Conservation (phyloP, 441 rosid genomes). For the Francoa sonchifolia region DNA sequence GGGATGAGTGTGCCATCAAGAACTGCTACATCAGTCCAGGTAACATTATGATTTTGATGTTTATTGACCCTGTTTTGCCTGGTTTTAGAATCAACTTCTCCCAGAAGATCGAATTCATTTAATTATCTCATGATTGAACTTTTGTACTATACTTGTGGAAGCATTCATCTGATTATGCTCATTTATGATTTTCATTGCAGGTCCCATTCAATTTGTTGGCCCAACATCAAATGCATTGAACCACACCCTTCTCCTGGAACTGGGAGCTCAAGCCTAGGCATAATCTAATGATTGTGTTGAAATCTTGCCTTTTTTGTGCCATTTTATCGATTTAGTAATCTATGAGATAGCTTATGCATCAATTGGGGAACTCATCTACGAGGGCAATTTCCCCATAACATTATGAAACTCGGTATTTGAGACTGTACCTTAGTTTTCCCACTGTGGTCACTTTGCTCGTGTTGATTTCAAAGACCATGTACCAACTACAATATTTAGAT, state of each 20-base stretch:
- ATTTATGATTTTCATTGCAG: slow-evolving; percentile 20
- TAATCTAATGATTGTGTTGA: background rate
- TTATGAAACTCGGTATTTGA: too few relatives aligned
- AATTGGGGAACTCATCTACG: too few relatives aligned
- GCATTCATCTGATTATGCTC: background rate
- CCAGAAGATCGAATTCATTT: background rate
- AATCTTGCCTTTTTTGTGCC: background rate
- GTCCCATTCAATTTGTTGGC: slow-evolving; percentile 92
- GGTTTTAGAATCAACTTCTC: background rate
- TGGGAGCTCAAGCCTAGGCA: slow-evolving; percentile 45
- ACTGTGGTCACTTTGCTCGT: too few relatives aligned
- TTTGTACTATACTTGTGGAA: background rate
- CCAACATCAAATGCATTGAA: slow-evolving; percentile 47
- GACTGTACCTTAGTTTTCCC: too few relatives aligned
- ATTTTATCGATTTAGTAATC: too few relatives aligned
- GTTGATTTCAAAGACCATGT: too few relatives aligned
- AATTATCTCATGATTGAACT: background rate
- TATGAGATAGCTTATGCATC: too few relatives aligned
- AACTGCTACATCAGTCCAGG: slow-evolving; percentile 90
- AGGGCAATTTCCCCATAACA: too few relatives aligned
- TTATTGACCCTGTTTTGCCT: background rate
- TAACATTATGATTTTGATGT: slow-evolving; percentile 17
- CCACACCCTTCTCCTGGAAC: slow-evolving; percentile 70
- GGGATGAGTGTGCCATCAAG: slow-evolving; percentile 81
- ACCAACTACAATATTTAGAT: too few relatives aligned